These are phyloP conservation scores for Letharia columbiana DNA, from an alignment of 495 filamentous ascomycete species.

Conservation along the genomic window DNA sequence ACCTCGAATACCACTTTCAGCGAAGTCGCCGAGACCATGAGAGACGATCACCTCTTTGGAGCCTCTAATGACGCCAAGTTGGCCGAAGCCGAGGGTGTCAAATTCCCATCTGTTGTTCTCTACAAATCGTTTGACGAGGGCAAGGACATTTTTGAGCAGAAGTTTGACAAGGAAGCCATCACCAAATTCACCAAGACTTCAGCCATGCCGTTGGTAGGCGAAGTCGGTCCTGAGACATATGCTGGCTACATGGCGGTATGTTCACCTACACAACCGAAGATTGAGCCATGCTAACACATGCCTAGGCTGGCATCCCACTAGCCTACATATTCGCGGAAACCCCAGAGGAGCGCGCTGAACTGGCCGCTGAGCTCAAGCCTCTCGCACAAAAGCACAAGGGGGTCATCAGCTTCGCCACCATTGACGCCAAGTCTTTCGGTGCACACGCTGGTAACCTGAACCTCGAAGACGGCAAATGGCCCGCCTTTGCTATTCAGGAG, in stretches of 20 bases:
- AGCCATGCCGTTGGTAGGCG: conserved; percentile 85
- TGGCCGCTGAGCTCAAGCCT: conserved; percentile 53
- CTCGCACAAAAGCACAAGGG: conserved; percentile 58
- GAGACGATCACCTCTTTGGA: conserved; percentile 89
- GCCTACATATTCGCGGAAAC: conserved; percentile 98
- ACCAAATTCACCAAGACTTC: conserved; percentile 74
- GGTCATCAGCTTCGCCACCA: conserved; percentile 91
- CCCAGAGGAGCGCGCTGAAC: conserved; percentile 72
- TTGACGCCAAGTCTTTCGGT: conserved; percentile 91
- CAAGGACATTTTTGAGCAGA: conserved; percentile 72
- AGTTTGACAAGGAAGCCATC: conserved; percentile 69
- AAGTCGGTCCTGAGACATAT: conserved; percentile 97
- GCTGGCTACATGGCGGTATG: conserved; percentile 83
- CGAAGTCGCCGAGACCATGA: conserved; percentile 68
- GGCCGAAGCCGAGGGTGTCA: conserved; percentile 83
- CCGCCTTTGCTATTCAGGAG: conserved; percentile 96
- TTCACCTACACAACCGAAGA: conserved; percentile 18
- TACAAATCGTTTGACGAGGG: conserved; percentile 99
- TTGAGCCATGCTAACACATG: conserved; percentile 6
- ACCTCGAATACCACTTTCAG: conserved; percentile 71
- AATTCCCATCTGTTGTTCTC: conserved; percentile 76
- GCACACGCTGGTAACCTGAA: conserved; percentile 96
- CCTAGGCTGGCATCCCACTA: conserved; percentile 74
- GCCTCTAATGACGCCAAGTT: conserved; percentile 71
- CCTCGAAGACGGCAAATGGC: conserved; percentile 90